Conservation (phyloP, 2,329 filamentous ascomycete species). For the Alternaria incomplexa region DNA sequence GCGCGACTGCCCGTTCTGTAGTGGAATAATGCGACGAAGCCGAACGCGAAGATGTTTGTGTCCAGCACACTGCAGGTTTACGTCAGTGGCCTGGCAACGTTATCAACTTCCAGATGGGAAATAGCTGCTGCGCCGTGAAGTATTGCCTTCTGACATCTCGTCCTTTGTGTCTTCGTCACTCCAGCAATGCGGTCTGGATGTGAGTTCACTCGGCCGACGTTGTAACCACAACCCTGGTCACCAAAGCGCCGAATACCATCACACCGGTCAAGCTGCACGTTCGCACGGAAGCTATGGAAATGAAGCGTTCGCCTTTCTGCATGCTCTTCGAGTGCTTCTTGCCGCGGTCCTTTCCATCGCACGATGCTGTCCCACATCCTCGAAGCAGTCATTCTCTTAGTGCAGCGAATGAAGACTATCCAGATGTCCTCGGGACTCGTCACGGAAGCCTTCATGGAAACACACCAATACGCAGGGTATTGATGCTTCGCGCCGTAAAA, state of each 20-base stretch:
- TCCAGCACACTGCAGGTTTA: background rate
- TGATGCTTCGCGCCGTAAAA: background rate
- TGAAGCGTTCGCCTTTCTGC: background rate
- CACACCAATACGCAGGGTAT: rapidly evolving
- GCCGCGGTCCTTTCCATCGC: background rate
- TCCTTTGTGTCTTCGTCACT: background rate
- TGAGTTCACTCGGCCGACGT: background rate
- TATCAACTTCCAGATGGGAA: background rate
- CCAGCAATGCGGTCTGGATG: background rate
- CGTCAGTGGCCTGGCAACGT: background rate
- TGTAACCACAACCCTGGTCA: background rate
- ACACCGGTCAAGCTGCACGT: background rate
- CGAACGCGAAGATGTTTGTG: background rate
- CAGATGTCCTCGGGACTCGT: background rate
- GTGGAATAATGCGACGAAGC: background rate
- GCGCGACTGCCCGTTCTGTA: background rate
- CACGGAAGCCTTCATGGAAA: background rate
- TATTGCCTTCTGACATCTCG: background rate
- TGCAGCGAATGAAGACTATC: background rate
- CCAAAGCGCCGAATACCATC: background rate
- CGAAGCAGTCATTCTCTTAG: background rate
- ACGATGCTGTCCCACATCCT: background rate
- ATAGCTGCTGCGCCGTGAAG: background rate
- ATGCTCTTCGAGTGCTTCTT: background rate
- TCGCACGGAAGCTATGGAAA: background rate